A percentile compares a stretch with the other conserved stretches of the same genome.
Conservation (phyloP, 176 grass and related monocot genomes). For the Eleusine coracana region DNA sequence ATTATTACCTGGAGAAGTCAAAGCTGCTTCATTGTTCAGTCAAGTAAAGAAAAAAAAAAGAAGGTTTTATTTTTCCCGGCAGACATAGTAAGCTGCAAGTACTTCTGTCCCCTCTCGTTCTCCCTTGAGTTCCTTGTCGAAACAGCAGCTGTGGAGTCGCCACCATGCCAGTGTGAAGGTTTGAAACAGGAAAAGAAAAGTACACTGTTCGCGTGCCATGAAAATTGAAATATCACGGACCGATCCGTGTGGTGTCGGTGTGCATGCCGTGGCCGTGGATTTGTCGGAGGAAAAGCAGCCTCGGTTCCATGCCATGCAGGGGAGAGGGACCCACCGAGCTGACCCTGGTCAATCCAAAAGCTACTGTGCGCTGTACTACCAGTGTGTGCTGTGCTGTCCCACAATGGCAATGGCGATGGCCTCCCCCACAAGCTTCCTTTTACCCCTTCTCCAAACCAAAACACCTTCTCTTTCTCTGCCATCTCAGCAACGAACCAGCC, state of each 20-base stretch:
- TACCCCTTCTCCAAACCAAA: constrained; percentile 33
- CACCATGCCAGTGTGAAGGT: constrained; percentile 19
- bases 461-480: not conserved
- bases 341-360: constrained; percentile 50
- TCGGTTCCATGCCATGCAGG: constrained; percentile 28
- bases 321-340: not conserved
- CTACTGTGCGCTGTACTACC: not conserved
- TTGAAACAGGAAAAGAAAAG: constrained; percentile 1
- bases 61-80: no score
- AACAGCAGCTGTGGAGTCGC: not conserved
- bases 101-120: no score
- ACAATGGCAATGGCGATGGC: constrained; percentile 30
- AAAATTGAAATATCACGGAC: not conserved
- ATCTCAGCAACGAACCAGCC: not conserved
- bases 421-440: constrained; percentile 31
- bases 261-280: not conserved
- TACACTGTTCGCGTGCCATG: not conserved
- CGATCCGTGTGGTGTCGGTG: constrained; percentile 2
- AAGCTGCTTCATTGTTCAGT: not conserved
- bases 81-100: no score
- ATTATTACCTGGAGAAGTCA: not conserved
- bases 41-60: no score
- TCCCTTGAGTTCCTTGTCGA: not conserved
- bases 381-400: constrained; percentile 12
- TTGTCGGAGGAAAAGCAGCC: constrained; percentile 34